phyloP scores from a whole-genome alignment of 176 grass and related monocot species.

The maize (Zea mays) region Zm-B73-REFERENCE-NAM-5.0 NC_050097.1:52380501-52381000 shows the following conservation, averaged over 20 bases:
- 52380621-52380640: constrained; percentile 49
- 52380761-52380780: constrained; percentile 23
- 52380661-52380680: constrained; percentile 64
- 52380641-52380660: constrained; percentile 62
- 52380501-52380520: constrained; percentile 45
- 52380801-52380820: constrained; percentile 26
- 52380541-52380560: constrained; percentile 37
- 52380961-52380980: constrained; percentile 76
- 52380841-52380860: constrained; percentile 75
- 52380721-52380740: constrained; percentile 76
- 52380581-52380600: constrained; percentile 76
- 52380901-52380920: constrained; percentile 86
- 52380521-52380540: constrained; percentile 37
- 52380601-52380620: constrained; percentile 82
- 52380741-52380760: constrained; percentile 1
- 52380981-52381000: constrained; percentile 87
- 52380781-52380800: constrained; percentile 27
- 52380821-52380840: constrained; percentile 42
- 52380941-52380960: constrained; percentile 85
- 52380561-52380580: constrained; percentile 59
- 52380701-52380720: constrained; percentile 91
- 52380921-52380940: constrained; percentile 74
- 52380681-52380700: constrained; percentile 70
- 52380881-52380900: constrained; percentile 95
- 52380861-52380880: constrained; percentile 80